These are phyloP conservation scores for Acacia melanoxylon DNA, from an alignment of 306 rosid genomes.

Conservation along the genomic window DNA sequence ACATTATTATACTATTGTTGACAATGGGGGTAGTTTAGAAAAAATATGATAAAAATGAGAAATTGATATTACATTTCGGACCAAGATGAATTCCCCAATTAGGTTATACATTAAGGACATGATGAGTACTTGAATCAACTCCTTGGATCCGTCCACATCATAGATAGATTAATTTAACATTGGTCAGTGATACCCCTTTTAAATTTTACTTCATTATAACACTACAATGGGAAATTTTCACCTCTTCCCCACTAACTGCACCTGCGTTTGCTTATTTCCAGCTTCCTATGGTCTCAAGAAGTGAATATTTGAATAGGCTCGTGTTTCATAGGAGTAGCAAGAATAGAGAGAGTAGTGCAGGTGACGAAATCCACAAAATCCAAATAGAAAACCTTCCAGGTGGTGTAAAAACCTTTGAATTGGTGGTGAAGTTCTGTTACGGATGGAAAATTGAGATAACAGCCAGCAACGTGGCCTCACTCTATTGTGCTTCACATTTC, in stretches of 20 bases:
- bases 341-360: constrained; percentile 26
- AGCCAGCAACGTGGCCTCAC: constrained; percentile 52
- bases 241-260: not conserved
- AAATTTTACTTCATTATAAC: not conserved
- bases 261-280: constrained; percentile 31
- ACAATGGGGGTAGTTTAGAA: too few relatives aligned
- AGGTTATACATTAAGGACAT: too few relatives aligned
- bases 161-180: not conserved
- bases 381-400: constrained; percentile 72
- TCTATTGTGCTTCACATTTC: constrained; percentile 71
- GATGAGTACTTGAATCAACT: not conserved
- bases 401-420: constrained; percentile 56
- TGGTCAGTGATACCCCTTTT: not conserved
- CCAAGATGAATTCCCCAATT: too few relatives aligned
- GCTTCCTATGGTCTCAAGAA: constrained; percentile 79
- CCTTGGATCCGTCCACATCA: not conserved
- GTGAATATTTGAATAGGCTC: constrained; percentile 72
- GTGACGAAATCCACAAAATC: constrained; percentile 30
- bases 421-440: constrained; percentile 73
- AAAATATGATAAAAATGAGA: too few relatives aligned
- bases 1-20: too few relatives aligned
- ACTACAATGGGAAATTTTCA: not conserved
- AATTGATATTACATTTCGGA: too few relatives aligned
- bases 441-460: constrained; percentile 76
- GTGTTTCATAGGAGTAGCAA: constrained; percentile 50